Evolutionary conservation across 2,329 filamentous ascomycete species (phyloP).

Genomic region (Calycina marina): DNA sequence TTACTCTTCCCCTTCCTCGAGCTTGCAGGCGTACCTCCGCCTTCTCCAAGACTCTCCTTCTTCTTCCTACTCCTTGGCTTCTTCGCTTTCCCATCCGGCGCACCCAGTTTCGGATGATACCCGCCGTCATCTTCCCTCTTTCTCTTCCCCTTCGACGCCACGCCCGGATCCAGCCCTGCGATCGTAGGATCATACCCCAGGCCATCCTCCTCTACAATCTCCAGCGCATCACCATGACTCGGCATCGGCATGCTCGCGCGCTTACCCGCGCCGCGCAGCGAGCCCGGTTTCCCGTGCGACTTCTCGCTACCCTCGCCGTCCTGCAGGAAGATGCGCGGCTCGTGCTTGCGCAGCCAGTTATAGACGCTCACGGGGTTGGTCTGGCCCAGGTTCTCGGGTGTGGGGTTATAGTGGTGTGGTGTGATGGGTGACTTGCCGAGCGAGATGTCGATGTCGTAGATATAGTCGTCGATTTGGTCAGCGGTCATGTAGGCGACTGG

Average conservation of each 20-base stretch:
- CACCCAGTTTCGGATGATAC: slow-evolving; percentile 42
- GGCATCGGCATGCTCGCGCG: slow-evolving; percentile 21
- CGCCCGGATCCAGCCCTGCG: slow-evolving; percentile 7
- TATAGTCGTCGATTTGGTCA: slow-evolving; percentile 60
- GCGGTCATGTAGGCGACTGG: slow-evolving; percentile 53
- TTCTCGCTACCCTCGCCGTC: slow-evolving; percentile 28
- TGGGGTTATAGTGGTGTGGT: slow-evolving; percentile 23
- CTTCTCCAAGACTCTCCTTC: slow-evolving; percentile 9
- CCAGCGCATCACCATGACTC: slow-evolving; percentile 19
- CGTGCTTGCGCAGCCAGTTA: slow-evolving; percentile 83
- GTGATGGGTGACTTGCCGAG: slow-evolving; percentile 20
- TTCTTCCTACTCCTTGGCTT: slow-evolving; percentile 19
- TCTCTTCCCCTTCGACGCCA: slow-evolving; percentile 26
- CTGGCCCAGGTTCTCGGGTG: slow-evolving; percentile 36
- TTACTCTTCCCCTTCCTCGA: slow-evolving; percentile 44
- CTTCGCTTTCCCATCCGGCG: slow-evolving; percentile 14
- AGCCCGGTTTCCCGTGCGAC: slow-evolving; percentile 25
- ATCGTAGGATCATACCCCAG: slow-evolving; percentile 21
- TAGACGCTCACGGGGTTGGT: slow-evolving; percentile 84
- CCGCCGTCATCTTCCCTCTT: slow-evolving; percentile 31
- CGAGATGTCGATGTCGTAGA: slow-evolving; percentile 38
- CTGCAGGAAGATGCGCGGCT: slow-evolving; percentile 73
- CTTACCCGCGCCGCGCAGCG: slow-evolving; percentile 23
- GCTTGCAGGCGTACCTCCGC: slow-evolving; percentile 26
- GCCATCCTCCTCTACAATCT: slow-evolving; percentile 24